These are phyloP conservation scores for Thalassiosira hispida DNA, from an alignment of 352 stramenopile genomes.

Conservation along the genomic window DNA sequence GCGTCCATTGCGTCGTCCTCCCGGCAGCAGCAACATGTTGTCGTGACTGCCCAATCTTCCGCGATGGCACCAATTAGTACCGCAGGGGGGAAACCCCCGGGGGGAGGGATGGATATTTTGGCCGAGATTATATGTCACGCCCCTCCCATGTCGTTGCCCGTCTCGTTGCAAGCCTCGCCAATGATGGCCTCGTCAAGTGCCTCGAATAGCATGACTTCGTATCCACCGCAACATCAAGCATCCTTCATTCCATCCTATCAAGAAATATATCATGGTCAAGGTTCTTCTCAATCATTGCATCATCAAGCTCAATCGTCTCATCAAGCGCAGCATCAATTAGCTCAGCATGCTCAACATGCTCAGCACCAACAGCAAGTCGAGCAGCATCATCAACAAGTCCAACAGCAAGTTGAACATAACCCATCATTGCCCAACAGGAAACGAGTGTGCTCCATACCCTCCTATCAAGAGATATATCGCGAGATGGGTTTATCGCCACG, in stretches of 20 bases:
- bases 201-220: constrained; percentile 7
- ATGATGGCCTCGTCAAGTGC: neutral
- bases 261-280: constrained; percentile 54
- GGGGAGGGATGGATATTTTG: constrained; percentile 62
- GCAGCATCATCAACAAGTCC: neutral
- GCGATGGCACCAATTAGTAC: neutral
- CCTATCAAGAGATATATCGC: constrained; percentile 55
- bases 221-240: constrained; percentile 19
- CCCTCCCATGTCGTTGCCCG: constrained; percentile 51
- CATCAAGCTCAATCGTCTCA: no score
- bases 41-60: neutral
- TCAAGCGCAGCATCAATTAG: neutral
- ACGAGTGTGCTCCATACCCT: constrained; percentile 43
- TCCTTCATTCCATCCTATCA: constrained; percentile 39
- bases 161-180: constrained; percentile 10
- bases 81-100: neutral
- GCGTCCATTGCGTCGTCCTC: constrained; percentile 1
- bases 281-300: no score
- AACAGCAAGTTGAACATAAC: neutral
- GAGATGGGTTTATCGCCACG: constrained; percentile 39
- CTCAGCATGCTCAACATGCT: constrained; percentile 4
- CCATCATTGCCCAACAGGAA: neutral
- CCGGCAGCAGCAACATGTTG: neutral
- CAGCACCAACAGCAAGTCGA: constrained; percentile 21
- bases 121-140: constrained; percentile 63